A percentile compares a stretch with the other conserved stretches of the same genome.
Conservation (phyloP, 805 yeast species). For the Saccharomycodes ludwigii region DNA sequence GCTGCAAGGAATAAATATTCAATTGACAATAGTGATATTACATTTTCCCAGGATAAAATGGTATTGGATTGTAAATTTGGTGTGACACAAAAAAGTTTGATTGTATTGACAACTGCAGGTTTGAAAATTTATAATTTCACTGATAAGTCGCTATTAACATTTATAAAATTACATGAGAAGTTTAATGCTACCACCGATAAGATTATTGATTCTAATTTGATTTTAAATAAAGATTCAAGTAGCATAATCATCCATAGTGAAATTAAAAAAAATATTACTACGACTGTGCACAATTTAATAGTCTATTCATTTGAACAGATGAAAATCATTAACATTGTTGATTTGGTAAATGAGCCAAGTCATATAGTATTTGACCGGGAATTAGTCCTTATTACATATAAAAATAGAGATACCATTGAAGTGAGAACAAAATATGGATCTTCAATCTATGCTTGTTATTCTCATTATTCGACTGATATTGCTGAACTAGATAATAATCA, state of each 20-base stretch:
- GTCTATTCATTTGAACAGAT: slow-evolving; percentile 23
- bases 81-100: slow-evolving; percentile 22
- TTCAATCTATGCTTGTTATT: too few species aligned
- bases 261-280: slow-evolving; percentile 11
- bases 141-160: slow-evolving; percentile 17
- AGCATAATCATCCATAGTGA: slow-evolving; percentile 8
- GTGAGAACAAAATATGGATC: too few species aligned
- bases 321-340: slow-evolving; percentile 12
- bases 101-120: slow-evolving; percentile 12
- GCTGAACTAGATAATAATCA: slow-evolving; percentile 11
- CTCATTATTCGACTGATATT: slow-evolving; percentile 11
- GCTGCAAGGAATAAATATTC: slow-evolving; percentile 5
- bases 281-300: too few species aligned
- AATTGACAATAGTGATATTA: slow-evolving; percentile 9
- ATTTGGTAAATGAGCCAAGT: slow-evolving; percentile 7
- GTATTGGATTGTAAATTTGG: slow-evolving; percentile 19
- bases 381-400: slow-evolving; percentile 12
- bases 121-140: slow-evolving; percentile 18
- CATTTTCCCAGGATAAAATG: too few species aligned
- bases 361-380: slow-evolving; percentile 10
- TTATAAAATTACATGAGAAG: too few species aligned
- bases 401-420: slow-evolving; percentile 15
- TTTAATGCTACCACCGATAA: too few species aligned
- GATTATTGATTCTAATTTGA: too few species aligned
- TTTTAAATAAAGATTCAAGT: background rate